Conservation (phyloP, 1,284 basidiomycete species). For the Mycosarcoma mackinlayi region DNA sequence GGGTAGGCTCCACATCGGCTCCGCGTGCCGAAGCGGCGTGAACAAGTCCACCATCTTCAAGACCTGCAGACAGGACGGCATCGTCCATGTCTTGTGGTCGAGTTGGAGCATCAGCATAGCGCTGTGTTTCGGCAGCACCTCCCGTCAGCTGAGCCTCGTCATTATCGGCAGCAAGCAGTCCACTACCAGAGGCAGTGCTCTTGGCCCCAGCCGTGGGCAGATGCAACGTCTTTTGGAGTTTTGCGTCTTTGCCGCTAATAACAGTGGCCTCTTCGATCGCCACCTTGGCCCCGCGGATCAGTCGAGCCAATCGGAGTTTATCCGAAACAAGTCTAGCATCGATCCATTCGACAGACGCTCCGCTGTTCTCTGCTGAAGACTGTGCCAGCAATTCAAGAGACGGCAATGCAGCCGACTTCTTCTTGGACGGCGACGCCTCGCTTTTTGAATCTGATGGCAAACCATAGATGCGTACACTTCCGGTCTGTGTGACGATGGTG, state of each 20-base stretch:
- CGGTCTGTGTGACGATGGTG: constrained; percentile 68
- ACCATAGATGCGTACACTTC: constrained; percentile 58
- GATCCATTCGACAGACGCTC: constrained; percentile 34
- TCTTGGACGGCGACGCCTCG: constrained; percentile 42
- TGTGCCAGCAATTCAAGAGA: constrained; percentile 33
- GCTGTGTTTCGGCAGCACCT: constrained; percentile 44
- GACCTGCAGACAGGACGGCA: constrained; percentile 23
- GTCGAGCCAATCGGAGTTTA: constrained; percentile 50
- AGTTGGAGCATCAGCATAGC: constrained; percentile 52
- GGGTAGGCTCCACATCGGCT: constrained; percentile 46
- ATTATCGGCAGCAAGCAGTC: constrained; percentile 25
- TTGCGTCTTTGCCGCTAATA: constrained; percentile 31
- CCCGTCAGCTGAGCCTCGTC: constrained; percentile 42
- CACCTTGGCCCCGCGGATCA: constrained; percentile 59
- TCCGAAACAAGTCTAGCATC: constrained; percentile 46
- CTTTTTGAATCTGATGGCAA: constrained; percentile 51
- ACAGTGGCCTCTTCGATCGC: constrained; percentile 53
- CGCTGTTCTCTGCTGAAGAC: constrained; percentile 19
- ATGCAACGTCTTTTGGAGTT: constrained; percentile 27
- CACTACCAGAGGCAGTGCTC: constrained; percentile 3
- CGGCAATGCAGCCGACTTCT: constrained; percentile 45
- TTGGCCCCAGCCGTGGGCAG: constrained; percentile 23
- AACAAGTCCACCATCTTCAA: constrained; percentile 33
- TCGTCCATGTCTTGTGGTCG: constrained; percentile 37
- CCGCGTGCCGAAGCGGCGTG: constrained; percentile 11